A percentile compares a stretch with the other conserved stretches of the same genome.
phyloP scores from a whole-genome alignment of 495 filamentous ascomycete species.

The Chlorociboria aeruginascens region DNA sequence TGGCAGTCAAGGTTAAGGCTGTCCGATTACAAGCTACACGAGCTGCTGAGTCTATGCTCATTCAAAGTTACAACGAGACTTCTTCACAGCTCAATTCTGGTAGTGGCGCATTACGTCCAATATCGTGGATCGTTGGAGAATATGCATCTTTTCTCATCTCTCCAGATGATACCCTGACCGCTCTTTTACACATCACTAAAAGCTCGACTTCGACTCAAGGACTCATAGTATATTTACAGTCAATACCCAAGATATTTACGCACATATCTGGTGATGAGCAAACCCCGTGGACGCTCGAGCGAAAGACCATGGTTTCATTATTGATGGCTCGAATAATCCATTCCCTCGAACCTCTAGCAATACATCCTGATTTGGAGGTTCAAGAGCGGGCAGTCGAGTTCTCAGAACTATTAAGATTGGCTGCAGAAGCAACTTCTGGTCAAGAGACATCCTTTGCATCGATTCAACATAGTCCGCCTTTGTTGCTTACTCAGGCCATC shows the following conservation, averaged over 20 bases:
- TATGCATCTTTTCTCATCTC: slow-evolving; percentile 57
- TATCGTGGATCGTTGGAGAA: slow-evolving; percentile 82
- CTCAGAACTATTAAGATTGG: slow-evolving; percentile 74
- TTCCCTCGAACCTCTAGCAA: slow-evolving; percentile 62
- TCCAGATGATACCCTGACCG: slow-evolving; percentile 52
- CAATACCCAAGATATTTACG: slow-evolving; percentile 72
- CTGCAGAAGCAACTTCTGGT: slow-evolving; percentile 62
- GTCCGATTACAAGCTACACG: slow-evolving; percentile 64
- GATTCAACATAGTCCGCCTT: slow-evolving; percentile 44
- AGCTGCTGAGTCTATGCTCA: slow-evolving; percentile 71
- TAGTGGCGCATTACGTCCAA: slow-evolving; percentile 53
- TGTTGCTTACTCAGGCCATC: slow-evolving; percentile 76
- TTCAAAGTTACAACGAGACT: slow-evolving; percentile 30
- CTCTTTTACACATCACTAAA: slow-evolving; percentile 57
- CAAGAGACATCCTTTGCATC: slow-evolving; percentile 42
- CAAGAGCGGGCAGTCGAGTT: slow-evolving; percentile 93
- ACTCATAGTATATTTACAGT: slow-evolving; percentile 71
- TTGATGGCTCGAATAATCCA: slow-evolving; percentile 69
- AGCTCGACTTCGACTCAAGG: slow-evolving; percentile 45
- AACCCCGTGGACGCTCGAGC: slow-evolving; percentile 46
- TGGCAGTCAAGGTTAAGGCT: slow-evolving; percentile 82
- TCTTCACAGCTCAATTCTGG: slow-evolving; percentile 25
- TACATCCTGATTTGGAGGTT: slow-evolving; percentile 83
- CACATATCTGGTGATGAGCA: slow-evolving; percentile 44
- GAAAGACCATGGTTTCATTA: slow-evolving; percentile 58